A percentile compares a stretch with the other conserved stretches of the same genome.
Conservation (phyloP, 257 asterid species). For the Fraxinus quadrangulata region DNA sequence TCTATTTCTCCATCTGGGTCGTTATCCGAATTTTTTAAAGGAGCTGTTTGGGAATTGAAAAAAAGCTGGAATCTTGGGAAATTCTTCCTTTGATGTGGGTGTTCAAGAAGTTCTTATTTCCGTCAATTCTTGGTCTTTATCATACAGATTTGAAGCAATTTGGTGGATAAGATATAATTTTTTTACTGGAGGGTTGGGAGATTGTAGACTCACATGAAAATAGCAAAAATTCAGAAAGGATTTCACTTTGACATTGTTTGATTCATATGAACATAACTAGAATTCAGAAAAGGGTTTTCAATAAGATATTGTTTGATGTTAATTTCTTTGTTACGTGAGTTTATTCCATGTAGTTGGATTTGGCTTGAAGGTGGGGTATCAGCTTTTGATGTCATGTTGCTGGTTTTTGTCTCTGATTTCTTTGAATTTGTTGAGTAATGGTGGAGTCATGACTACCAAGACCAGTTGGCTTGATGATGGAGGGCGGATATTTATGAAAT, state of each 20-base stretch:
- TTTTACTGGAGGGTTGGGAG: neutral
- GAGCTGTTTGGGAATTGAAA: constrained; percentile 23
- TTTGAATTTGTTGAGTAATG: constrained; percentile 70
- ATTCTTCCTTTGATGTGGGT: constrained; percentile 31
- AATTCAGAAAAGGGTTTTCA: constrained; percentile 24
- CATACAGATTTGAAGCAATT: constrained; percentile 35
- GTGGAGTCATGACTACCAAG: constrained; percentile 71
- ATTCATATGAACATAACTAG: neutral
- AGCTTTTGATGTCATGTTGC: constrained; percentile 59
- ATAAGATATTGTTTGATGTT: constrained; percentile 28
- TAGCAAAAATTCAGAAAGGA: neutral
- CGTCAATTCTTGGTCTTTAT: constrained; percentile 38
- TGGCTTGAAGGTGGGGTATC: constrained; percentile 82
- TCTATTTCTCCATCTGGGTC: constrained; percentile 44
- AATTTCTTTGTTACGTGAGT: constrained; percentile 64
- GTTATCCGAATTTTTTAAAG: constrained; percentile 46
- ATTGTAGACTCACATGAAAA: constrained; percentile 16
- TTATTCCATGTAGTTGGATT: constrained; percentile 73
- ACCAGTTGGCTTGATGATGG: constrained; percentile 54
- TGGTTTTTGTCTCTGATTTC: constrained; percentile 73
- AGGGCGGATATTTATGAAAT: constrained; percentile 55
- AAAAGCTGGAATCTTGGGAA: constrained; percentile 41
- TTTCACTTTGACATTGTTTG: neutral
- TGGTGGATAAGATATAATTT: constrained; percentile 51
- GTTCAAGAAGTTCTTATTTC: constrained; percentile 31